Evolutionary conservation across 331 rosid species (phyloP), one percentile per base, ranked within the genome.

Genomic region (Spiraea crenata): DNA sequence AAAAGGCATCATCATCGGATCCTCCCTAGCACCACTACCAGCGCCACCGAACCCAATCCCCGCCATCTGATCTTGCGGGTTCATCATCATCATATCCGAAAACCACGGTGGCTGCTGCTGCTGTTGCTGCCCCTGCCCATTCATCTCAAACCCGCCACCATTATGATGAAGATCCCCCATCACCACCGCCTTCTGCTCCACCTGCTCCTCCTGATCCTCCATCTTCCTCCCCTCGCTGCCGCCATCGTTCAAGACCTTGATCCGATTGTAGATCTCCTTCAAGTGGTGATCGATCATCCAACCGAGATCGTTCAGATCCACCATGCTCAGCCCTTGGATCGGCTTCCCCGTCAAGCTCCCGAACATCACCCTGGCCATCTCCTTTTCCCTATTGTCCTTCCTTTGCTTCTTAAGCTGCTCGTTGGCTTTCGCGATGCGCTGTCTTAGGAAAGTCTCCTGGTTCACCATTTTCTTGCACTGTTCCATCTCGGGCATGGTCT

Each of bases 381-480:
- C 86, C 55, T 85, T 85, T 63, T 85, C 89, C 0, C 25, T 52
- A 3, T 87, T 87, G 2, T 87, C 87, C 37, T 62, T 65, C 7
- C 39, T 72, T 1, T 38, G 70, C 57, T 84, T 85, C 67, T 74
- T 80, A 10, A 91, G 42, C 9, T 82, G 87, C 5, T 81, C 86
- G 1, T 10, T 67, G 9, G 84, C 81, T 69, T 87, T 88, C 57
- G 63, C 20, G 2, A 91, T 82, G 47, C 79, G 74, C 16, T 91
- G 96, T 40, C 67, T 54, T 1, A 87, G 49, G 39, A 83, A 86
- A 10, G 79, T 76, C 61, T 83, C 89, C 20, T 79, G 96, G 45
- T 85, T 89, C 69, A 89, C 66, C 82, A 87, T 89, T 74, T 81
- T 85, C 41, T 65, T 85, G 69, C 65, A 49, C 55, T 82, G 80